Evolutionary conservation across 176 grass and related monocot genomes (phyloP), one percentile per base, ranked within the genome.

Genomic region (Musa troglodytarum): DNA sequence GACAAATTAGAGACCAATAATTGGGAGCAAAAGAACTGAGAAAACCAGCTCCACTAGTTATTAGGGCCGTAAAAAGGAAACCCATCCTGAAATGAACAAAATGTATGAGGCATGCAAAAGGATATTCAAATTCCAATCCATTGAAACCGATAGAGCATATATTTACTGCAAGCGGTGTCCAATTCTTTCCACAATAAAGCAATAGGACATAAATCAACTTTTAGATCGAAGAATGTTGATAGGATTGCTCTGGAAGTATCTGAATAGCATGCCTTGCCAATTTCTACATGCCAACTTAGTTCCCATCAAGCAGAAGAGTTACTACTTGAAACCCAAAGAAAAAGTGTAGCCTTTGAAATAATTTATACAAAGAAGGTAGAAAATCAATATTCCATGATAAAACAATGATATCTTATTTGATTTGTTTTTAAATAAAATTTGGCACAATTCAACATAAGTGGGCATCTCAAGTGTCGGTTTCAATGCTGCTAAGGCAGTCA

Each of bases 11-110:
- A 74, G 78, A 76, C 17, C 62, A 6, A 85, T 98, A 98, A 70
- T 98, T 98, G 6, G 94, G 90, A 49, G 88, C 88, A 86, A 98
- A 88, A 56, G 94, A 73, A 79, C 90, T 89, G 53, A 98, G 64
- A 24, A 93, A 82, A 70, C 94, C 94, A 56, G 94, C 87, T 69
- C 58, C 79, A 80, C 94, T 93, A 0, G 90, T 98, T 67, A 98
- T 71, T 49, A 98, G 82, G 74, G 94, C 94, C 63, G 94, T 98
- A 82, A 98, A 98, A 14, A 98, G 90, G 80, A 98, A 98, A 49
- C 94, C 94, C 65, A 16, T 93, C 90, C 94, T 98, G 52, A 69
- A 83, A 88, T 81, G 73, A 81, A 76, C 78, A 43, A 50, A 17
- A 83, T 61, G 17, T 74, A 15, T 65, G 62, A 56, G 72, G 69